Percentiles rank a stretch among this genome's conserved stretches.
Conservation (phyloP, 2,329 filamentous ascomycete species). For the Talaromyces sp. region DNA sequence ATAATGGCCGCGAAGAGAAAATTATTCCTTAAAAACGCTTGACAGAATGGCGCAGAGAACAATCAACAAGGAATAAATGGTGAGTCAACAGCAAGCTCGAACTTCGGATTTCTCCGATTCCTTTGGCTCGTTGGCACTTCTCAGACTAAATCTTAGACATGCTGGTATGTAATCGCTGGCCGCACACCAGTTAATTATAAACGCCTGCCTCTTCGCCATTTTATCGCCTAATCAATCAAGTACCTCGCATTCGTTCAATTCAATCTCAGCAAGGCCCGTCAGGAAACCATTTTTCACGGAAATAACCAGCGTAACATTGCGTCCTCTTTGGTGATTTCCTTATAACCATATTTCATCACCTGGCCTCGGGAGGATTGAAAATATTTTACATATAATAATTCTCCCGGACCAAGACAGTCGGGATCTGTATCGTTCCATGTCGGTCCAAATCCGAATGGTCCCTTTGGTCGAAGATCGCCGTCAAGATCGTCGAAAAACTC, state of each 20-base stretch:
- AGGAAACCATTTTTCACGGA: background rate
- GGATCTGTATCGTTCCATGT: too few relatives aligned
- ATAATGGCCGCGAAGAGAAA: background rate
- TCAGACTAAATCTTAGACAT: too few relatives aligned
- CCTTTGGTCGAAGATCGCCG: background rate
- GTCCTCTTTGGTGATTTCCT: background rate
- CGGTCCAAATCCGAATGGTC: background rate
- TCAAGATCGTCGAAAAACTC: conserved; percentile 9
- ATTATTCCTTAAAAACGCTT: background rate
- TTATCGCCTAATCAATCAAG: too few relatives aligned
- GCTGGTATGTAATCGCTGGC: too few relatives aligned
- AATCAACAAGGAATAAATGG: background rate
- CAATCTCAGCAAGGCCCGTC: too few relatives aligned
- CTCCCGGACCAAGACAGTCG: background rate
- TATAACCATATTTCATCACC: background rate
- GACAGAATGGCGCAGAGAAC: background rate
- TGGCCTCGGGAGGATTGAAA: background rate
- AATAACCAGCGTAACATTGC: background rate
- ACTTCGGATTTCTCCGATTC: background rate
- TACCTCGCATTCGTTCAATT: too few relatives aligned
- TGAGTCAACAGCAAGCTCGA: background rate
- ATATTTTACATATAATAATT: background rate
- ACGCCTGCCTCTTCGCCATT: too few relatives aligned
- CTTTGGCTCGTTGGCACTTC: too few relatives aligned
- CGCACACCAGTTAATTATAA: too few relatives aligned